A percentile compares a stretch with the other conserved stretches of the same genome.
phyloP scores from a whole-genome alignment of 495 filamentous ascomycete species.

The Penicillium desertorum region DNA sequence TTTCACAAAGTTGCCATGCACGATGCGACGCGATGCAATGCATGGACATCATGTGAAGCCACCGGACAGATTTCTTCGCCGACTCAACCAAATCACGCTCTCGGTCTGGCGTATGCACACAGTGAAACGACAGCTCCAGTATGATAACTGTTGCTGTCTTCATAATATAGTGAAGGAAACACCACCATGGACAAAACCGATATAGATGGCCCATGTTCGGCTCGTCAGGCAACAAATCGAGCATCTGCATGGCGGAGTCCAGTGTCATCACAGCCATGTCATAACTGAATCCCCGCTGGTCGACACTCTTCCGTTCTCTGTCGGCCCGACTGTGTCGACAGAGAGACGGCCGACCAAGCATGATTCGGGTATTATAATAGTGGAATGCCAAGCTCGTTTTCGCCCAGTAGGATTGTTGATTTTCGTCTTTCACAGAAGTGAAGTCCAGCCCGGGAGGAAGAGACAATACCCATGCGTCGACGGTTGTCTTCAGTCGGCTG shows the following conservation, averaged over 20 bases:
- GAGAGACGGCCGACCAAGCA: slow-evolving; percentile 61
- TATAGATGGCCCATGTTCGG: slow-evolving; percentile 50
- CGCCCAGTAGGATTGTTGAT: slow-evolving; percentile 23
- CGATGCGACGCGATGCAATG: slow-evolving; percentile 52
- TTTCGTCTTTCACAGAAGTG: slow-evolving; percentile 30
- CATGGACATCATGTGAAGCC: slow-evolving; percentile 54
- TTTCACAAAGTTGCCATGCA: slow-evolving; percentile 54
- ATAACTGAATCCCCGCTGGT: slow-evolving; percentile 50
- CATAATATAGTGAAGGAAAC: slow-evolving; percentile 62
- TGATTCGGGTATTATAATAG: slow-evolving; percentile 57
- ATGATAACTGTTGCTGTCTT: slow-evolving; percentile 60
- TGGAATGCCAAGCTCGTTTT: slow-evolving; percentile 53
- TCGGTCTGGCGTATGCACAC: slow-evolving; percentile 53
- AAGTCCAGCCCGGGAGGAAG: slow-evolving; percentile 54
- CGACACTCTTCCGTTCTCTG: background rate
- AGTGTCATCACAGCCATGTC: slow-evolving; percentile 54
- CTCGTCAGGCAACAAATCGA: slow-evolving; percentile 52
- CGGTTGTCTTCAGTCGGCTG: slow-evolving; percentile 43
- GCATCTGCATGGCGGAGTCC: slow-evolving; percentile 52
- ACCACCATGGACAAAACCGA: slow-evolving; percentile 62
- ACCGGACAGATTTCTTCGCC: slow-evolving; percentile 56
- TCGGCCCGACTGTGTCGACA: slow-evolving; percentile 49
- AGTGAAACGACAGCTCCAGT: slow-evolving; percentile 58
- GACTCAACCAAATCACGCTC: slow-evolving; percentile 45
- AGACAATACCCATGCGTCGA: slow-evolving; percentile 54